phyloP scores from a whole-genome alignment of 257 asterid genomes.

The Plantago elongata region DNA sequence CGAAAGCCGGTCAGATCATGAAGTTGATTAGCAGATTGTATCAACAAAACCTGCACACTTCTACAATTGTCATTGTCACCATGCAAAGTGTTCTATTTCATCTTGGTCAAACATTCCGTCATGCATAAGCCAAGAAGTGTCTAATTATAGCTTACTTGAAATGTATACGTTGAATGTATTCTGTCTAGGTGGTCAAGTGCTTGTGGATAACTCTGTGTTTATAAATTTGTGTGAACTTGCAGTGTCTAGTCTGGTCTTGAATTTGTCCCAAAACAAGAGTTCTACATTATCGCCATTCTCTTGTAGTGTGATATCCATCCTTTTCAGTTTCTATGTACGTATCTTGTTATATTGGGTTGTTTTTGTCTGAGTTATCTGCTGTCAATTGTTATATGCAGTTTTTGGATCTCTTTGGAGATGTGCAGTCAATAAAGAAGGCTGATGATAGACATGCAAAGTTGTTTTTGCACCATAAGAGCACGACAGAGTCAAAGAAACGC shows the following conservation, averaged over 20 bases:
- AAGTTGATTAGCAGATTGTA: background rate
- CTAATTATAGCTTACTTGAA: too few relatives aligned
- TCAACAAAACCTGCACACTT: background rate
- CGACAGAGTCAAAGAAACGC: slow-evolving; percentile 83
- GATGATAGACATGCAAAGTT: slow-evolving; percentile 80
- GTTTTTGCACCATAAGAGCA: slow-evolving; percentile 69
- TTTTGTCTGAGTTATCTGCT: slow-evolving; percentile 12
- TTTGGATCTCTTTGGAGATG: slow-evolving; percentile 92
- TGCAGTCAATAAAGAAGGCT: slow-evolving; percentile 60
- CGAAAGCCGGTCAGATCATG: slow-evolving; percentile 1
- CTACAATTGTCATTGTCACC: background rate
- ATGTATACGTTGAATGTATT: too few relatives aligned
- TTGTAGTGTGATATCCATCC: background rate
- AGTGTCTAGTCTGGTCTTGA: slow-evolving; percentile 1
- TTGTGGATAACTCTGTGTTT: background rate
- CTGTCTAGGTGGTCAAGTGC: background rate
- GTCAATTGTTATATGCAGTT: slow-evolving; percentile 50
- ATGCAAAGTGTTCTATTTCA: background rate
- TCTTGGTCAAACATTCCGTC: background rate
- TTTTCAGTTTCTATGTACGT: background rate
- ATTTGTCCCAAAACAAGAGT: background rate
- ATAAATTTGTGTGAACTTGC: slow-evolving; percentile 6
- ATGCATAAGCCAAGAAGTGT: too few relatives aligned
- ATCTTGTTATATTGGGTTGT: slow-evolving; percentile 4
- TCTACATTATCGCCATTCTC: background rate